These are phyloP conservation scores for Durusdinium trenchii DNA, from an alignment of 73 alveolate species.

Conservation along the genomic window DNA sequence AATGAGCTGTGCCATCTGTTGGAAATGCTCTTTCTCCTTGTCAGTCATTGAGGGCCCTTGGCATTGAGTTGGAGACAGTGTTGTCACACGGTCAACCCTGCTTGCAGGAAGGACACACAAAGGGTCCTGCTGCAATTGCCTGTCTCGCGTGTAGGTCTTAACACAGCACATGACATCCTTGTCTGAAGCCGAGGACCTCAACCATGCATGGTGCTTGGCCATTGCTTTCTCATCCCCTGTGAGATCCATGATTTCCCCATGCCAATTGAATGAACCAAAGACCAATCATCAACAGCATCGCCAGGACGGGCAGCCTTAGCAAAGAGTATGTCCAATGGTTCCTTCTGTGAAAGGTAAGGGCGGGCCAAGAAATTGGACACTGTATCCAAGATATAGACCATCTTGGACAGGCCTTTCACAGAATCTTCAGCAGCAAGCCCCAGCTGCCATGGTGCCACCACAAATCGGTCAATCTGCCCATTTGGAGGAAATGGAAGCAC, in stretches of 20 bases:
- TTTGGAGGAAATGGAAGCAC: not conserved
- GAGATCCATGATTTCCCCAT: slow-evolving; percentile 11
- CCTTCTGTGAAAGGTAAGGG: not conserved
- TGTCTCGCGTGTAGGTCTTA: slow-evolving; percentile 30
- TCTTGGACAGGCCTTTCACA: not conserved
- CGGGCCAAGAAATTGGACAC: not conserved
- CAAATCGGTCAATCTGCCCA: not conserved
- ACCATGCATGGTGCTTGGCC: not conserved
- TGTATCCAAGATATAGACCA: not conserved
- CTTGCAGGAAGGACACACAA: slow-evolving; percentile 14
- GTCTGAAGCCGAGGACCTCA: not conserved
- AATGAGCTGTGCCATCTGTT: not conserved
- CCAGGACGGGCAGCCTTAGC: not conserved
- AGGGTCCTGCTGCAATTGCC: not conserved
- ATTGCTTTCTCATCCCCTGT: not conserved
- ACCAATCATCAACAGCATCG: not conserved
- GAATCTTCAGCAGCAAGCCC: not conserved
- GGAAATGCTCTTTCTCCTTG: not conserved
- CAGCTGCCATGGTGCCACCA: not conserved
- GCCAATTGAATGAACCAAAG: slow-evolving; percentile 30
- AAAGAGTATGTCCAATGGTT: not conserved
- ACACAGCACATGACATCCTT: slow-evolving; percentile 49
- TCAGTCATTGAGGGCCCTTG: slow-evolving; percentile 5
- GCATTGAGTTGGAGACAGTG: not conserved
- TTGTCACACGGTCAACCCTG: not conserved